Evolutionary conservation across 1,284 basidiomycete genomes (phyloP), one percentile per base, ranked within the genome.

Genomic region (Lentinula novae-zelandiae): DNA sequence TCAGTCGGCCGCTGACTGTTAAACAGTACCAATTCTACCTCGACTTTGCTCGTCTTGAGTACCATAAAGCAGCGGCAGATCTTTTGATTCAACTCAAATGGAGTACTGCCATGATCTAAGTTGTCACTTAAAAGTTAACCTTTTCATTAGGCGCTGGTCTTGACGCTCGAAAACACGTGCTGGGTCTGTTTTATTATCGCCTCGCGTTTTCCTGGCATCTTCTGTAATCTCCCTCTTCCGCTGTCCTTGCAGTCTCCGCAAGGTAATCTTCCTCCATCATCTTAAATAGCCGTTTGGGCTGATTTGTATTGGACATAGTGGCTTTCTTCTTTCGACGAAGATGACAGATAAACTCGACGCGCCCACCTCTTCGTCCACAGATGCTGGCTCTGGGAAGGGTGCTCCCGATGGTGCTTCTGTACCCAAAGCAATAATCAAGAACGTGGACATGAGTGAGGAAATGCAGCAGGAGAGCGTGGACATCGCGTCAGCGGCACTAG

Each of bases 401-500:
- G 65, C 67, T 58, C 65, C 68, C 48, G 72, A 73, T 52, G 73
- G 75, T 64, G 61, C 67, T 31, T 73, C 73, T 36, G 72, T 72
- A 52, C 83, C 88, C 63, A 94, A 93, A 73, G 93, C 95, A 50
- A 89, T 94, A 76, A 94, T 98, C 73, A 98, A 98, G 80, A 95
- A 93, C 72, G 95, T 96, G 62, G 96, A 98, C 78, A 98, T 98
- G 96, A 83, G 80, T 63, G 93, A 97, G 64, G 94, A 97, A 69
- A 93, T 98, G 93, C 95, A 98, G 76, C 88, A 93, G 74, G 89
- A 92, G 75, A 88, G 88, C 66, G 90, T 98, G 68, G 93, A 97
- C 70, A 87, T 95, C 68, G 89, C 95, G 33, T 84, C 85, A 17
- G 82, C 86, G 31, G 94, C 95, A 0, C 82, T 98, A 71, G 90